Conservation (phyloP, 495 filamentous ascomycete genomes). For the Chaetomium cochliodes region DNA sequence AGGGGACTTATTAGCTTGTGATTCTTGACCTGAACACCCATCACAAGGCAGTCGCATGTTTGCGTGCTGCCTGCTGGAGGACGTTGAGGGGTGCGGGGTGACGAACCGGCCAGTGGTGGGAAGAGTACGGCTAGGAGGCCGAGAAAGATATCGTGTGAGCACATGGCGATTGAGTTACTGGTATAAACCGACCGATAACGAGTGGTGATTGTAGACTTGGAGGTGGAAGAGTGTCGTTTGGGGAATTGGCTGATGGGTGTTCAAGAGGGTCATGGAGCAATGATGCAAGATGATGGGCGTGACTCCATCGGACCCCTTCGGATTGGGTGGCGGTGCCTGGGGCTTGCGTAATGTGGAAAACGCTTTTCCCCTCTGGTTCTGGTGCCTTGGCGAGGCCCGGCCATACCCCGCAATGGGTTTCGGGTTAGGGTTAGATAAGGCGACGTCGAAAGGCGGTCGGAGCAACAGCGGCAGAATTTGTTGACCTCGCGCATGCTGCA, state of each 20-base stretch:
- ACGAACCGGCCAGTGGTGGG: constrained; percentile 85
- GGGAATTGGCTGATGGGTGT: not conserved
- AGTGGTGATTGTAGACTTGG: not conserved
- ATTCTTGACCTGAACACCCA: not conserved
- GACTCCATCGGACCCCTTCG: too few relatives aligned
- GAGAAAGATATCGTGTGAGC: constrained; percentile 82
- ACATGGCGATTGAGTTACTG: constrained; percentile 39
- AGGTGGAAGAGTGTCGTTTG: not conserved
- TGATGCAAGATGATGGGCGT: constrained; percentile 29
- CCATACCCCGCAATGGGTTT: too few relatives aligned
- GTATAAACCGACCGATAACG: not conserved
- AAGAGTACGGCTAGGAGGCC: constrained; percentile 87
- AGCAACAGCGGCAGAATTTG: constrained; percentile 20
- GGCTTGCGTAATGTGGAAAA: constrained; percentile 32
- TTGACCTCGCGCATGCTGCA: not conserved
- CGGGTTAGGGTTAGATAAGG: constrained; percentile 21
- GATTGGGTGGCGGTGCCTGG: constrained; percentile 23
- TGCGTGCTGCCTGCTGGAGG: constrained; percentile 2
- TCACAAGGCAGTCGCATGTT: constrained; percentile 12
- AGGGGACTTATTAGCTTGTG: constrained; percentile 11
- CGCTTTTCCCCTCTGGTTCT: constrained; percentile 12
- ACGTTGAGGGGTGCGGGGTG: constrained; percentile 18
- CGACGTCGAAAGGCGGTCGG: constrained; percentile 10
- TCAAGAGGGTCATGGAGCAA: constrained; percentile 3
- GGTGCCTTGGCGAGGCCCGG: not conserved